Conservation (phyloP, 2,329 filamentous ascomycete genomes). For the Trichoderma asperellum region DNA sequence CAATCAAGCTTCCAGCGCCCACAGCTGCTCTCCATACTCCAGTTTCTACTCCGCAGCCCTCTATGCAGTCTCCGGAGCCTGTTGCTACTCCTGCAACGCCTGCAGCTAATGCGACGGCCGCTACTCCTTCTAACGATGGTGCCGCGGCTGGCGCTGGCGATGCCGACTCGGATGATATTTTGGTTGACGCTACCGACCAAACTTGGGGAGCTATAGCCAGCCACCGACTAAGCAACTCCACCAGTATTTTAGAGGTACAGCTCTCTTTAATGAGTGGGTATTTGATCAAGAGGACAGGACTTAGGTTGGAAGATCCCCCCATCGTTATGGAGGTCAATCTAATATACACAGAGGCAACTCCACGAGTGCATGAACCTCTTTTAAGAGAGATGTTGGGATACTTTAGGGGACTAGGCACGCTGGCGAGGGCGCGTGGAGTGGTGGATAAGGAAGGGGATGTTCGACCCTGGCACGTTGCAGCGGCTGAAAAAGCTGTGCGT, state of each 20-base stretch:
- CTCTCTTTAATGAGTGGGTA: conserved; percentile 67
- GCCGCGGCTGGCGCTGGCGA: conserved; percentile 46
- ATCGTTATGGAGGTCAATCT: conserved; percentile 67
- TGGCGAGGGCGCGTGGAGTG: conserved; percentile 69
- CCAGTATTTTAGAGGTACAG: conserved; percentile 57
- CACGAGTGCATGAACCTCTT: conserved; percentile 63
- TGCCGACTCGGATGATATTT: conserved; percentile 60
- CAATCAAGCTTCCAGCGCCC: conserved; percentile 52
- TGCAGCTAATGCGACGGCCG: conserved; percentile 45
- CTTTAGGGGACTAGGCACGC: conserved; percentile 68
- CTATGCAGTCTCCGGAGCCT: conserved; percentile 64
- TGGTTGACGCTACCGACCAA: conserved; percentile 74
- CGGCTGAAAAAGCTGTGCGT: conserved; percentile 68
- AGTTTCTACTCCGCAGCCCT: conserved; percentile 67
- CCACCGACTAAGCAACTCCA: conserved; percentile 66
- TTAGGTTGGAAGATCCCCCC: conserved; percentile 60
- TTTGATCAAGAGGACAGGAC: conserved; percentile 65
- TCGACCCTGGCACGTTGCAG: conserved; percentile 79
- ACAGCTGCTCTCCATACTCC: conserved; percentile 62
- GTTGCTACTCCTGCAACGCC: conserved; percentile 56
- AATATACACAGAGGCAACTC: conserved; percentile 57
- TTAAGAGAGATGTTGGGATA: conserved; percentile 71
- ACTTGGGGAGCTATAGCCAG: conserved; percentile 74
- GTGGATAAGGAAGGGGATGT: conserved; percentile 62
- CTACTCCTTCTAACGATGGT: conserved; percentile 52